phyloP scores from a whole-genome alignment of 2,329 filamentous ascomycete genomes.

The Bipolaris sorokiniana region DNA sequence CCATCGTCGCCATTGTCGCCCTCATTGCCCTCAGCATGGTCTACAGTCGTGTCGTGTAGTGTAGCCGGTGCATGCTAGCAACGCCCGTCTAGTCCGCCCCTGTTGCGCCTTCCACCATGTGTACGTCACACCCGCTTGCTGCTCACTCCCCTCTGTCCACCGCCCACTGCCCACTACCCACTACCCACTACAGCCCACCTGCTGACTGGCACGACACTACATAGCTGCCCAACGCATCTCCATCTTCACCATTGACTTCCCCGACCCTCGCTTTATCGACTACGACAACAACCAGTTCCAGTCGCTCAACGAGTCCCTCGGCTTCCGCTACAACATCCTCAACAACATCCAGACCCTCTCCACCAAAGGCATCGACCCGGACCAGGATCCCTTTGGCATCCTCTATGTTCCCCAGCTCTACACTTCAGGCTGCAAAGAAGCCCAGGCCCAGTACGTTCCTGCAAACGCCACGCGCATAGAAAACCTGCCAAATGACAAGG shows the following conservation, averaged over 20 bases:
- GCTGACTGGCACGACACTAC: constrained; percentile 4
- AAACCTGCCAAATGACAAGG: constrained; percentile 67
- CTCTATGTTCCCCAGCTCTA: constrained; percentile 81
- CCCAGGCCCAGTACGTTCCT: constrained; percentile 71
- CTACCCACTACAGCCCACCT: neutral
- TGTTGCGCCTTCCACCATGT: constrained; percentile 41
- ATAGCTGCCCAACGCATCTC: constrained; percentile 45
- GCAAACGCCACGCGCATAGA: constrained; percentile 72
- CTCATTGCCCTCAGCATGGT: constrained; percentile 24
- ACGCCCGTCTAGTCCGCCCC: constrained; percentile 22
- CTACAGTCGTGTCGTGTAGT: no score
- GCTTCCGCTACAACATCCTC: constrained; percentile 48
- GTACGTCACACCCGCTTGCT: constrained; percentile 41
- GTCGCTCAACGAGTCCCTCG: constrained; percentile 38
- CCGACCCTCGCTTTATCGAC: constrained; percentile 38
- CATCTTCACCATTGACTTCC: constrained; percentile 47
- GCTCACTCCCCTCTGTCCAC: constrained; percentile 5
- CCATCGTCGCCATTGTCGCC: neutral
- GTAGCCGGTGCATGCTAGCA: constrained; percentile 13
- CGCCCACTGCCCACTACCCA: neutral
- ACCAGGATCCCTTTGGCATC: constrained; percentile 73
- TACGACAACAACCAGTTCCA: constrained; percentile 41
- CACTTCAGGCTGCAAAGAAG: constrained; percentile 66
- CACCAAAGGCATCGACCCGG: constrained; percentile 66
- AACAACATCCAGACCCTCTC: constrained; percentile 78